Evolutionary conservation across 169 alveolate species (phyloP), one percentile per base, ranked within the genome.

Genomic region (Cryptosporidium tyzzeri): DNA sequence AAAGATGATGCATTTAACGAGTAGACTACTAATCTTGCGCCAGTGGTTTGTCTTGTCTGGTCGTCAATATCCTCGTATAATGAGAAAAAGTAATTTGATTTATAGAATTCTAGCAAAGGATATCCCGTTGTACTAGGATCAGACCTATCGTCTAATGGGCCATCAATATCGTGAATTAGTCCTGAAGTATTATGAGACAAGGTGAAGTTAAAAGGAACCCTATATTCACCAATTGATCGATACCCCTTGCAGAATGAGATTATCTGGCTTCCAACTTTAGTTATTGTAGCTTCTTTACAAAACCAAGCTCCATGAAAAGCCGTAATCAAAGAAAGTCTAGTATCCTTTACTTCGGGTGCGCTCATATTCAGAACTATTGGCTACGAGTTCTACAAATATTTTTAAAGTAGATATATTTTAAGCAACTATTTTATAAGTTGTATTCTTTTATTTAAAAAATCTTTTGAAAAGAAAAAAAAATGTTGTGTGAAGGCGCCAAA

Each of bases 271-370:
- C 48, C 69, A 5, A 65, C 45, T 41, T n/a, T 62, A 14, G 41
- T 44, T 3, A 80, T 26, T 9, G 18, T n/a, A 37, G 69, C 71
- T 4, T 31, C 59, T 41, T 29, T 61, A 18, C 74, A 61, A 3
- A 26, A 21, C 89, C 89, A 80, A 18, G 51, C 21, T 4, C 89
- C 89, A 37, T 41, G 65, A 26, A 80, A 41, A 6, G 68, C 53
- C 4, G 75, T 45, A 18, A 62, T 61, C 31, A 59, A 23, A 4
- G 53, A 21, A 14, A 48, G 50, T 80, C 89, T 35, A 18, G 89
- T 80, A 45, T 80, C 89, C 10, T 21, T 29, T 9, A 21, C 31
- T 10, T 80, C 73, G 0, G 44, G 9, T 44, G 18, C 26, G n/a
- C 41, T 39, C 59, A 70, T 70, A 12, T 55, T 55, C 37, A 8